These are phyloP conservation scores for Paxillus involutus DNA, from an alignment of 768 basidiomycete genomes.

Conservation along the genomic window DNA sequence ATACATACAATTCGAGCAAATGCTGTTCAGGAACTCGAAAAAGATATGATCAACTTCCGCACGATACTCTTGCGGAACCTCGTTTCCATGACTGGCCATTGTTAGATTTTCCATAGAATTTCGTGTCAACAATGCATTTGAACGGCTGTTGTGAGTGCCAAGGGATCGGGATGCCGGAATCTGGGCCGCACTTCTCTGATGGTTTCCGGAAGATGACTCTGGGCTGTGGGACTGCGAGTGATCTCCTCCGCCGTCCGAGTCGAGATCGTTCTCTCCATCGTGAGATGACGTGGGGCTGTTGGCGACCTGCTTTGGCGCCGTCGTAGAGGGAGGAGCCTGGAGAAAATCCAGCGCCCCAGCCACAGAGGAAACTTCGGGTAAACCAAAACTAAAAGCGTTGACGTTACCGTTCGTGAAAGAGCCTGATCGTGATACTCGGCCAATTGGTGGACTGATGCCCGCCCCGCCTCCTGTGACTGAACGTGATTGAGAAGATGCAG, in stretches of 20 bases:
- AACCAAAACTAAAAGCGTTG: constrained; percentile 38
- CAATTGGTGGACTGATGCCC: constrained; percentile 39
- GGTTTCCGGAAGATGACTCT: constrained; percentile 29
- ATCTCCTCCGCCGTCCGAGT: constrained; percentile 40
- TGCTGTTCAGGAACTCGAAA: constrained; percentile 80
- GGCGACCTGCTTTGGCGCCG: constrained; percentile 8
- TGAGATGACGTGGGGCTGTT: constrained; percentile 38
- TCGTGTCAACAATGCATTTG: constrained; percentile 14
- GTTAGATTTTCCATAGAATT: constrained; percentile 27
- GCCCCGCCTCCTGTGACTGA: constrained; percentile 17
- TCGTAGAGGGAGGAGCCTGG: constrained; percentile 14
- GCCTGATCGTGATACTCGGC: constrained; percentile 58
- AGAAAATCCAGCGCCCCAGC: constrained; percentile 32
- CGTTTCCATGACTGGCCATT: constrained; percentile 43
- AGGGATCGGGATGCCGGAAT: constrained; percentile 18
- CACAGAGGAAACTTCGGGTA: constrained; percentile 28
- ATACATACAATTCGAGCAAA: constrained; percentile 87
- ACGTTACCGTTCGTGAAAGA: constrained; percentile 50
- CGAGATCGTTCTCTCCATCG: constrained; percentile 52
- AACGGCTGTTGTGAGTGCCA: constrained; percentile 1
- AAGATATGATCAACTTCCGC: constrained; percentile 87
- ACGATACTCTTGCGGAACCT: constrained; percentile 80
- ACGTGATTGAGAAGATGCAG: constrained; percentile 25
- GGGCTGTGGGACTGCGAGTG: constrained; percentile 30
- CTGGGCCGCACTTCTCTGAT: constrained; percentile 22